Percentiles rank a stretch among this genome's conserved stretches.
Conservation (phyloP, 495 filamentous ascomycete genomes). For the Terfezia boudieri region DNA sequence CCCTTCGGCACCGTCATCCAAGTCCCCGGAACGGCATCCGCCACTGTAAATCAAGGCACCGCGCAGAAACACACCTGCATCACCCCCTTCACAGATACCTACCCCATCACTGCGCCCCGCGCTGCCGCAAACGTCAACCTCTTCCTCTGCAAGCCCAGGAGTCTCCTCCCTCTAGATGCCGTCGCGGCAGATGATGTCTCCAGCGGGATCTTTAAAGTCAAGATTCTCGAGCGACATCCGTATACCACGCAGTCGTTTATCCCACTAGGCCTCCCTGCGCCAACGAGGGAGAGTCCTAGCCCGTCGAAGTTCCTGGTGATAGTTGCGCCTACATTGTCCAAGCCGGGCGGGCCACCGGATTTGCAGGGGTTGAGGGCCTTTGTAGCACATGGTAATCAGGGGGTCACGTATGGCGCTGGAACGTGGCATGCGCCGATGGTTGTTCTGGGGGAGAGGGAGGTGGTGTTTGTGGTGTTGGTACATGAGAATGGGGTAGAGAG, state of each 20-base stretch:
- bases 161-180: conserved; percentile 16
- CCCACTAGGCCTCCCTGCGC: conserved; percentile 38
- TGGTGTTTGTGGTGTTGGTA: conserved; percentile 18
- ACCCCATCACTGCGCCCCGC: conserved; percentile 11
- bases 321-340: conserved; percentile 46
- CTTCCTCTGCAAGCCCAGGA: conserved; percentile 65
- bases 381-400: conserved; percentile 53
- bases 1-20: conserved; percentile 61
- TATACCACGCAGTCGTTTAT: conserved; percentile 86
- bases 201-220: conserved; percentile 35
- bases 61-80: neutral
- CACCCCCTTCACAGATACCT: neutral
- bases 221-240: conserved; percentile 76
- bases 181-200: neutral
- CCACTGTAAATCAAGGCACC: neutral
- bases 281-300: conserved; percentile 3
- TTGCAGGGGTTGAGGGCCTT: conserved; percentile 49
- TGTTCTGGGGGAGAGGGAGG: conserved; percentile 31
- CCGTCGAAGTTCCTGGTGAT: conserved; percentile 54
- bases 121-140: conserved; percentile 31
- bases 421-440: conserved; percentile 98
- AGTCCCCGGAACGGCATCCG: neutral
- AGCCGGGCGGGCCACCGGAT: conserved; percentile 44
- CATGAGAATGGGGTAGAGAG: conserved; percentile 21
- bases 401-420: conserved; percentile 72